These are phyloP conservation scores for Prunus kanzakura DNA, from an alignment of 306 rosid genomes.

Conservation along the genomic window DNA sequence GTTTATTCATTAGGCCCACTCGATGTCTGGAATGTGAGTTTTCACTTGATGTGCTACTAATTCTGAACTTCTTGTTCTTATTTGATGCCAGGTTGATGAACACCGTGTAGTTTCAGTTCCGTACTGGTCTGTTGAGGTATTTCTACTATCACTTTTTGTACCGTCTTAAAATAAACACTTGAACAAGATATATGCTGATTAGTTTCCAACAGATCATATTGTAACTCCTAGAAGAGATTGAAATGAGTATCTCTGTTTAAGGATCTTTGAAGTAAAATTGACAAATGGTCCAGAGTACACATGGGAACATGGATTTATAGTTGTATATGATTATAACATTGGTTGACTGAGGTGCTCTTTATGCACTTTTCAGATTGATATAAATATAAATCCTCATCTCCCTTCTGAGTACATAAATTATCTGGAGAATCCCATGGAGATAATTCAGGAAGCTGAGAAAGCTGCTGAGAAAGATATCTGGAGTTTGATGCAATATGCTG, in stretches of 20 bases:
- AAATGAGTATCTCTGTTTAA: background rate
- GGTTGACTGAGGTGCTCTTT: background rate
- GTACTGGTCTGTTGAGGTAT: slow-evolving; percentile 77
- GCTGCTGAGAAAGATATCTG: slow-evolving; percentile 82
- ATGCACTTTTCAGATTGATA: slow-evolving; percentile 54
- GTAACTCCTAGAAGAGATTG: background rate
- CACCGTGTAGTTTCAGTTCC: slow-evolving; percentile 79
- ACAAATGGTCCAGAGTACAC: background rate
- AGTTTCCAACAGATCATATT: background rate
- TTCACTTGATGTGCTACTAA: slow-evolving; percentile 8
- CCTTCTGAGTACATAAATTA: slow-evolving; percentile 85
- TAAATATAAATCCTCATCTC: slow-evolving; percentile 73
- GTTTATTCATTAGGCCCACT: slow-evolving; percentile 8
- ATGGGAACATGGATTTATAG: background rate
- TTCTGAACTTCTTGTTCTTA: slow-evolving; percentile 21
- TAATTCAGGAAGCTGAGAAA: slow-evolving; percentile 75
- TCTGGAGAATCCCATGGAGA: slow-evolving; percentile 89
- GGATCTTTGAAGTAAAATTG: background rate
- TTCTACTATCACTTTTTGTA: background rate
- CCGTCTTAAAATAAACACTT: background rate
- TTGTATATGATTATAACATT: background rate
- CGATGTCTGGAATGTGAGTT: background rate
- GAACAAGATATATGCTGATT: slow-evolving; percentile 7
- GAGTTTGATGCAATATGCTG: slow-evolving; percentile 89
- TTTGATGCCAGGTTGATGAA: slow-evolving; percentile 76